These are phyloP conservation scores for Neonectria magnoliae DNA, from an alignment of 2,329 filamentous ascomycete genomes.

Conservation along the genomic window DNA sequence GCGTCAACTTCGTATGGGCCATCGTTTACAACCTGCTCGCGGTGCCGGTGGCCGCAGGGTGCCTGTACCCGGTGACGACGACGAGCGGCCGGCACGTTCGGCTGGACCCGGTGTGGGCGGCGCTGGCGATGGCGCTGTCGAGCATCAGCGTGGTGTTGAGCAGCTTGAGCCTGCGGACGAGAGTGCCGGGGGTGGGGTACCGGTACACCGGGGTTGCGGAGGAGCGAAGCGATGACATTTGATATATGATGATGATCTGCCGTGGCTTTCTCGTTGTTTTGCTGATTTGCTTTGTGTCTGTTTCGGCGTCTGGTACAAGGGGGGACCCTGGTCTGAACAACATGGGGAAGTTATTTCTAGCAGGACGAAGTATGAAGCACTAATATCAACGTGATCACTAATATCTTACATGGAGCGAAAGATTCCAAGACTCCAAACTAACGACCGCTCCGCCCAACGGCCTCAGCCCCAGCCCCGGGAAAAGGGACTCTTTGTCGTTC, in stretches of 20 bases:
- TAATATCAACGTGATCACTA: neutral
- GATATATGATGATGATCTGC: neutral
- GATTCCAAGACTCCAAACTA: neutral
- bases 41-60: conserved; percentile 83
- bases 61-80: conserved; percentile 69
- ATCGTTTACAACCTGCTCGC: conserved; percentile 82
- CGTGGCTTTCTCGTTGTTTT: neutral
- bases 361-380: neutral
- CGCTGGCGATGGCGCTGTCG: conserved; percentile 90
- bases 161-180: conserved; percentile 74
- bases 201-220: conserved; percentile 37
- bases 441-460: neutral
- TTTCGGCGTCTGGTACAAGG: no score
- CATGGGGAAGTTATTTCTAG: neutral
- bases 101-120: conserved; percentile 85
- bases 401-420: neutral
- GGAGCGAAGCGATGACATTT: conserved; percentile 2
- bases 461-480: neutral
- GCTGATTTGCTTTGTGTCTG: neutral
- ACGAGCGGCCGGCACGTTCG: conserved; percentile 64
- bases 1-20: conserved; percentile 88
- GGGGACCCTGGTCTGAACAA: no score
- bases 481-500: neutral
- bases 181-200: conserved; percentile 57
- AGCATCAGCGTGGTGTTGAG: conserved; percentile 89